Conservation (phyloP, 2,329 filamentous ascomycete genomes). For the Fusarium ambrosium region DNA sequence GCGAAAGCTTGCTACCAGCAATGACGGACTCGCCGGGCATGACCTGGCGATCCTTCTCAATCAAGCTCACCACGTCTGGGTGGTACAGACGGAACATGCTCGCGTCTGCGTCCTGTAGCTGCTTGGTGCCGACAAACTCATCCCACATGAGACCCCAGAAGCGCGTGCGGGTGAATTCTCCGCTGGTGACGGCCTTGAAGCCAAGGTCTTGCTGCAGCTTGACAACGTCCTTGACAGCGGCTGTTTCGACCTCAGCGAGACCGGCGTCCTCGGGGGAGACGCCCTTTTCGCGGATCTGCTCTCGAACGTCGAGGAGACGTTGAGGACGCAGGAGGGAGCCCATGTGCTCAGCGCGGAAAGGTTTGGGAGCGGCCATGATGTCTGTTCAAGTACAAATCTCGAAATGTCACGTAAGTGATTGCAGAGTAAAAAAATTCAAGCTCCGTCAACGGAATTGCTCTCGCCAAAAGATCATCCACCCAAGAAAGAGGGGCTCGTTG, state of each 20-base stretch:
- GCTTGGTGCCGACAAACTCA: slow-evolving; percentile 64
- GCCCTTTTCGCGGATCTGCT: slow-evolving; percentile 50
- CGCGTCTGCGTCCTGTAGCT: slow-evolving; percentile 64
- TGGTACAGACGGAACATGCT: slow-evolving; percentile 68
- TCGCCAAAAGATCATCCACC: not conserved
- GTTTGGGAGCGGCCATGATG: slow-evolving; percentile 53
- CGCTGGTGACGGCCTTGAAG: slow-evolving; percentile 76
- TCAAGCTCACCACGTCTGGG: slow-evolving; percentile 67
- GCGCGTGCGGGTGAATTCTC: slow-evolving; percentile 73
- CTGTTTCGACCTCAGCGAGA: slow-evolving; percentile 73
- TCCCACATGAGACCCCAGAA: slow-evolving; percentile 66
- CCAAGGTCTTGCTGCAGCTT: slow-evolving; percentile 76
- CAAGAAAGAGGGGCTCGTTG: slow-evolving; percentile 24
- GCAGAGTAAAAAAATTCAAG: not conserved
- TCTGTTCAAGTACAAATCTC: not conserved
- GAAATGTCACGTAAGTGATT: not conserved
- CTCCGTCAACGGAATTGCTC: not conserved
- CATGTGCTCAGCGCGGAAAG: slow-evolving; percentile 82
- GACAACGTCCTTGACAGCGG: slow-evolving; percentile 66
- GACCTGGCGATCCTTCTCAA: slow-evolving; percentile 66
- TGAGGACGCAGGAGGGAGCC: slow-evolving; percentile 80
- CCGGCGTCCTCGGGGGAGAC: slow-evolving; percentile 65
- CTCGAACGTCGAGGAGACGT: slow-evolving; percentile 49
- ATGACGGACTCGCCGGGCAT: slow-evolving; percentile 71
- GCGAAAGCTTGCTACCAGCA: slow-evolving; percentile 61